phyloP scores from a whole-genome alignment of 768 basidiomycete species.

The Cystofilobasidium macerans region DNA sequence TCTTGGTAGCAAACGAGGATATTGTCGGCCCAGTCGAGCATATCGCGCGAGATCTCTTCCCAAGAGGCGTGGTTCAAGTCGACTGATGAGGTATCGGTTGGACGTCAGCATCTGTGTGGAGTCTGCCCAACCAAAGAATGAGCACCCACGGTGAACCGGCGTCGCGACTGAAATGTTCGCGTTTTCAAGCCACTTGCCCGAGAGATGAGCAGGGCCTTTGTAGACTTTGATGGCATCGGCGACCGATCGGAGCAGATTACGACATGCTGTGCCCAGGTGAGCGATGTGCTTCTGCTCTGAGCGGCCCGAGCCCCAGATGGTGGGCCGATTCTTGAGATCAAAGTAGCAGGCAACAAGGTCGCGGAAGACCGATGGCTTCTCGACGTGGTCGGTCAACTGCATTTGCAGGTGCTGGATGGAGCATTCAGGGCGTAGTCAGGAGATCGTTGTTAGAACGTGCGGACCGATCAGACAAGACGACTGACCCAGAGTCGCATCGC shows the following conservation, averaged over 20 bases:
- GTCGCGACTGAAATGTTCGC: background rate
- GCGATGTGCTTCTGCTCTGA: background rate
- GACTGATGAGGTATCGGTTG: too few relatives aligned
- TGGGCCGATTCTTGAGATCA: background rate
- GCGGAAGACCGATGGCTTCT: background rate
- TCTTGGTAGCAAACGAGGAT: background rate
- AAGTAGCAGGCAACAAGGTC: background rate
- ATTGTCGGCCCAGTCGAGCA: constrained; percentile 1
- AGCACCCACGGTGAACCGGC: background rate
- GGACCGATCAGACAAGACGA: background rate
- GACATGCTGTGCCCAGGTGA: background rate
- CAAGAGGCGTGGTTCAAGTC: background rate
- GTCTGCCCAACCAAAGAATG: too few relatives aligned
- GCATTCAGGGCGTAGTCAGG: background rate
- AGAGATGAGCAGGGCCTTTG: background rate
- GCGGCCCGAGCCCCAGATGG: background rate
- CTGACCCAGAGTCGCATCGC: background rate
- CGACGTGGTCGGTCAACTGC: background rate
- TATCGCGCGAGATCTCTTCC: background rate
- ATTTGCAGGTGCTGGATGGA: background rate
- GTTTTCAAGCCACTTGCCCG: background rate
- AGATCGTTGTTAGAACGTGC: too few relatives aligned
- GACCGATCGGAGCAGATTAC: background rate
- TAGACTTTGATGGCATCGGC: background rate
- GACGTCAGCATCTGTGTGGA: too few relatives aligned